Conservation (phyloP, 768 basidiomycete species). For the Pleurotus djamor region DNA sequence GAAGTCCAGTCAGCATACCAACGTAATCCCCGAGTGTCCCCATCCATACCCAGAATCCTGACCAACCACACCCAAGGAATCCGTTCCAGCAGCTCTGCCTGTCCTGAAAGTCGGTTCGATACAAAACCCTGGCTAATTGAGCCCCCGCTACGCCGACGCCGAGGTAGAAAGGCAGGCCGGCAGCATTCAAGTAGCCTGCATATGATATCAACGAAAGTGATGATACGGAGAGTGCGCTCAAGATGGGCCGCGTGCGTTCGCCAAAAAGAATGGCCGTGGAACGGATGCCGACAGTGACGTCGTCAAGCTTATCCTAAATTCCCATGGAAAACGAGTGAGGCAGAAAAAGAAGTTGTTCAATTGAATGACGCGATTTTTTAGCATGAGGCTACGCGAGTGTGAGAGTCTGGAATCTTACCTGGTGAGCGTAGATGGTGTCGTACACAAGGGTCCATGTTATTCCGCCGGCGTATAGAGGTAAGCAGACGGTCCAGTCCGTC, state of each 20-base stretch:
- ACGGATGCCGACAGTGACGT: constrained; percentile 82
- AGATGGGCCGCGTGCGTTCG: constrained; percentile 68
- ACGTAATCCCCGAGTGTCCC: constrained; percentile 74
- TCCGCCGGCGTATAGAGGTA: constrained; percentile 89
- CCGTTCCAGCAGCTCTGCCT: constrained; percentile 87
- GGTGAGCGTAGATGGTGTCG: constrained; percentile 97
- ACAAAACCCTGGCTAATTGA: constrained; percentile 78
- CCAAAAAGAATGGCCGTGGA: constrained; percentile 95
- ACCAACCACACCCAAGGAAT: constrained; percentile 85
- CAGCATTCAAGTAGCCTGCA: constrained; percentile 78
- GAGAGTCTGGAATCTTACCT: constrained; percentile 44
- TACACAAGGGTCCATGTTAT: constrained; percentile 95
- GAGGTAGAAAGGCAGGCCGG: constrained; percentile 76
- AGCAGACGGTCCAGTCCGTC: constrained; percentile 78
- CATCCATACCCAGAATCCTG: constrained; percentile 86
- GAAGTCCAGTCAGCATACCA: constrained; percentile 23
- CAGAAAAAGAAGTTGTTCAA: background rate
- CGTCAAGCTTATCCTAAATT: constrained; percentile 86
- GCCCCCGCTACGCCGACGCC: constrained; percentile 70
- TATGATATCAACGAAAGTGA: constrained; percentile 73
- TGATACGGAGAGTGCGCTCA: constrained; percentile 69
- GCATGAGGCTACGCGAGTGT: too few species aligned
- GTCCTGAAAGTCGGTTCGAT: constrained; percentile 70
- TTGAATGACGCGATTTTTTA: too few species aligned
- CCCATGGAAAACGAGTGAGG: background rate